phyloP scores from a whole-genome alignment of 352 stramenopile species.

The Phytophthora meadii region DNA sequence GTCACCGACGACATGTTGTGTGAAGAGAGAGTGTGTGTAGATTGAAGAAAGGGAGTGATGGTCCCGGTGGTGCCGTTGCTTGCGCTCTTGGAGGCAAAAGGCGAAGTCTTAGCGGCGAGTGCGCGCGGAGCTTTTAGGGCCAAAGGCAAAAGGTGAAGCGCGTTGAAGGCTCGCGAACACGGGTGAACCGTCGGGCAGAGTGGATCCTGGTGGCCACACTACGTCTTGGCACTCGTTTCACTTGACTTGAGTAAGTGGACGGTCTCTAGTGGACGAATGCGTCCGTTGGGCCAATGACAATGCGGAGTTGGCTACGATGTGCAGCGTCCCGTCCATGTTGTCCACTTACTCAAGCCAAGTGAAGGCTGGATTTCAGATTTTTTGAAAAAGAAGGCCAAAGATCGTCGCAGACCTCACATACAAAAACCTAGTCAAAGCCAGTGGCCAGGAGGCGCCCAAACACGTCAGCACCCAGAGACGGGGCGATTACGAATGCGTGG shows the following conservation, averaged over 20 bases:
- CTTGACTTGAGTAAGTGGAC: slow-evolving; percentile 32
- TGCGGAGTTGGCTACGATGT: neutral
- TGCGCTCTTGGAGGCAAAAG: slow-evolving; percentile 50
- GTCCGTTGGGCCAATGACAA: slow-evolving; percentile 18
- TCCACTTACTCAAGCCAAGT: slow-evolving; percentile 30
- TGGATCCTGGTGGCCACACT: slow-evolving; percentile 7
- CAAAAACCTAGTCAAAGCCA: slow-evolving; percentile 32
- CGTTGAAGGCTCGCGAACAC: slow-evolving; percentile 20
- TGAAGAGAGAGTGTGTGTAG: slow-evolving; percentile 1
- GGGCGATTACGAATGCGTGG: slow-evolving; percentile 53
- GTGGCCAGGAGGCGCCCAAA: slow-evolving; percentile 26
- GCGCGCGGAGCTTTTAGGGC: neutral
- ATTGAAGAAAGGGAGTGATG: slow-evolving; percentile 25
- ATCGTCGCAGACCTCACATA: slow-evolving; percentile 14
- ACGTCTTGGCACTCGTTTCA: slow-evolving; percentile 6
- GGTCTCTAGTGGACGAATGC: slow-evolving; percentile 4
- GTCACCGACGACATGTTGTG: slow-evolving; percentile 44
- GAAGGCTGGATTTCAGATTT: slow-evolving; percentile 5
- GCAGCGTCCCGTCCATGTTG: slow-evolving; percentile 4
- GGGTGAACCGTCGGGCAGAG: slow-evolving; percentile 19
- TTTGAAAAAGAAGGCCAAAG: slow-evolving; percentile 18
- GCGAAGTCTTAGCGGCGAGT: slow-evolving; percentile 44
- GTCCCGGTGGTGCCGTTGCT: slow-evolving; percentile 26
- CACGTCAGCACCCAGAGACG: slow-evolving; percentile 27
- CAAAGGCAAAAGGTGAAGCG: slow-evolving; percentile 1